A percentile compares a stretch with the other conserved stretches of the same genome.
These are phyloP conservation scores for Mycocentrospora acerina DNA, from an alignment of 2,329 filamentous ascomycete genomes.

Conservation along the genomic window DNA sequence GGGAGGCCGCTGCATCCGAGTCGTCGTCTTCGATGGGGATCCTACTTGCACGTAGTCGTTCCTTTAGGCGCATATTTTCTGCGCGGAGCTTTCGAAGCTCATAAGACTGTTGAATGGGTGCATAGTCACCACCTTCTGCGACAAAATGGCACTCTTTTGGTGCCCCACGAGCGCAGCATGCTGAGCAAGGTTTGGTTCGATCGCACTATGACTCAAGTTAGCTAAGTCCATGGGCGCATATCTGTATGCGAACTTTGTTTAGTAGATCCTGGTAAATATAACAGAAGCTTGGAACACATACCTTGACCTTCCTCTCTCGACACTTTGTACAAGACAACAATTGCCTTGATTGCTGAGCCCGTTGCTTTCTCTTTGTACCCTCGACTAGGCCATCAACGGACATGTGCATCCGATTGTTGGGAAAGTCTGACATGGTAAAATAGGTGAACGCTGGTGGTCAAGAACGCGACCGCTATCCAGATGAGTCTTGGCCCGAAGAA, in stretches of 20 bases:
- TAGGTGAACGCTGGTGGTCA: conserved; percentile 28
- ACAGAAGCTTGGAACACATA: conserved; percentile 18
- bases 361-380: conserved; percentile 35
- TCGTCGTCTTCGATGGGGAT: conserved; percentile 43
- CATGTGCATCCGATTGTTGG: conserved; percentile 14
- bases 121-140: conserved; percentile 49
- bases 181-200: conserved; percentile 52
- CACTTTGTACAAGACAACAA: conserved; percentile 53
- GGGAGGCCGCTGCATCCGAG: conserved; percentile 25
- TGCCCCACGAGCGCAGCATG: conserved; percentile 51
- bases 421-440: conserved; percentile 14
- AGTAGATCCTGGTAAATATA: not conserved
- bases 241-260: too few species aligned
- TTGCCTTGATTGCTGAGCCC: conserved; percentile 46
- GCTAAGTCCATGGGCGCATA: not conserved
- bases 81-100: conserved; percentile 50
- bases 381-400: conserved; percentile 14
- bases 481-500: conserved; percentile 1
- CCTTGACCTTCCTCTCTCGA: conserved; percentile 52
- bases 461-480: conserved; percentile 17
- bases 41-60: conserved; percentile 40
- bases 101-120: conserved; percentile 50
- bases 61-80: conserved; percentile 49
- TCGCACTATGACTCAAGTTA: conserved; percentile 43
- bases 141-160: conserved; percentile 52